phyloP scores from a whole-genome alignment of 2,329 filamentous ascomycete genomes.

The Tolypocladium ovalisporum region DNA sequence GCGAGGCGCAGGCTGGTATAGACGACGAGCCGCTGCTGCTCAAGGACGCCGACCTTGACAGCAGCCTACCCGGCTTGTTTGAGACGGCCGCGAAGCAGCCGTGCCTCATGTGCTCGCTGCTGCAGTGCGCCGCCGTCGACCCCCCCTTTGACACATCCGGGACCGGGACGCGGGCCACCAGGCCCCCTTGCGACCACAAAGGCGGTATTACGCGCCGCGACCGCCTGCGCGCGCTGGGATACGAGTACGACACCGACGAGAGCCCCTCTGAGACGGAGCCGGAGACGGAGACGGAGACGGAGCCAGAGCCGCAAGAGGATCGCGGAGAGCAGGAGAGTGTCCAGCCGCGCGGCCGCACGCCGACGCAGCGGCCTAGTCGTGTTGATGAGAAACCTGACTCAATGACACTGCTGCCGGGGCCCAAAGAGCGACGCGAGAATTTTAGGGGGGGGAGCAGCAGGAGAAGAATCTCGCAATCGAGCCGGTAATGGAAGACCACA shows the following conservation, averaged over 20 bases:
- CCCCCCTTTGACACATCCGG: background rate
- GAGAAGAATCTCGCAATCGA: background rate
- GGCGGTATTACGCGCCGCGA: slow-evolving; percentile 8
- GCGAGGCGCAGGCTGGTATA: slow-evolving; percentile 1
- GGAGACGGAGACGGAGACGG: background rate
- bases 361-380: background rate
- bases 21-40: slow-evolving; percentile 27
- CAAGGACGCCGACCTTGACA: slow-evolving; percentile 14
- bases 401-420: background rate
- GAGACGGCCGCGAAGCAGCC: background rate
- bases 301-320: background rate
- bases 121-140: slow-evolving; percentile 1
- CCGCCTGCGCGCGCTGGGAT: slow-evolving; percentile 11
- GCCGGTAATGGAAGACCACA: background rate
- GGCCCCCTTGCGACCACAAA: slow-evolving; percentile 2
- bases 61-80: slow-evolving; percentile 21
- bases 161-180: background rate
- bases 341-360: background rate
- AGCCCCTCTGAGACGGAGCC: background rate
- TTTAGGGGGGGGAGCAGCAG: background rate
- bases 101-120: slow-evolving; percentile 6
- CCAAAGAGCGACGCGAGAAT: background rate
- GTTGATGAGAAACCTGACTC: background rate
- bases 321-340: background rate
- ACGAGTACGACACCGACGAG: slow-evolving; percentile 13